Evolutionary conservation across 768 basidiomycete species (phyloP), one percentile per base, ranked within the genome.

Genomic region (Tulasnella sp.): DNA sequence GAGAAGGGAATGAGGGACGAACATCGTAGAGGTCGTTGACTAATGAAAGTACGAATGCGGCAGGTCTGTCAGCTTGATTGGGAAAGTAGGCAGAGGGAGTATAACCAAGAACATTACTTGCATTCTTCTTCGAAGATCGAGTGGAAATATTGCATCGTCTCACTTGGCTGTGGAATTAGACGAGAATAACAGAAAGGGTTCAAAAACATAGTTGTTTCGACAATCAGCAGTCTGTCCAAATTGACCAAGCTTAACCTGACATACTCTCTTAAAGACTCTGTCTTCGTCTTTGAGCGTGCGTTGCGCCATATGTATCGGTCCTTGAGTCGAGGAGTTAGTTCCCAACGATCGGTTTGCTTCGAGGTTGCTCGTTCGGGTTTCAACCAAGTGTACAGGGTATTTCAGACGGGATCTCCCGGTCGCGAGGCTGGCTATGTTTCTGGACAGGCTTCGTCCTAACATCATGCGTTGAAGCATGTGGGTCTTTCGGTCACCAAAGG

Each of bases 1-100:
- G 42, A n/a, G 12, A 44, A n/a, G 12, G 42, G 42, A n/a, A 4
- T 16, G 39, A 41, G 59, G 1, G 22, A 34, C 67, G 12, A 26
- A 70, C 73, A 47, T 73, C 52, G 47, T 73, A 73, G 5, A 73
- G 59, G 1, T 73, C 73, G 37, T 73, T 44, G 40, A 73, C 73
- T 73, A 44, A 22, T 19, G 37, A 14, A 52, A 39, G 72, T 22
- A 71, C 29, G 35, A 6, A 67, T 68, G 6, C 17, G 19, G 17
- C 3, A 40, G 36, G 17, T 16, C n/a, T n/a, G 59, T 62, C n/a
- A 62, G 22, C 26, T 3, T 16, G 11, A n/a, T 16, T n/a, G 26
- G 19, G 12, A 71, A 1, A 2, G 34, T 22, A 41, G 3, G 14
- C 41, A 16, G 14, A 69, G 8, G 5, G 65, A 59, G 39, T n/a